These are phyloP conservation scores for Quercus robur DNA, from an alignment of 306 rosid species.

Conservation along the genomic window DNA sequence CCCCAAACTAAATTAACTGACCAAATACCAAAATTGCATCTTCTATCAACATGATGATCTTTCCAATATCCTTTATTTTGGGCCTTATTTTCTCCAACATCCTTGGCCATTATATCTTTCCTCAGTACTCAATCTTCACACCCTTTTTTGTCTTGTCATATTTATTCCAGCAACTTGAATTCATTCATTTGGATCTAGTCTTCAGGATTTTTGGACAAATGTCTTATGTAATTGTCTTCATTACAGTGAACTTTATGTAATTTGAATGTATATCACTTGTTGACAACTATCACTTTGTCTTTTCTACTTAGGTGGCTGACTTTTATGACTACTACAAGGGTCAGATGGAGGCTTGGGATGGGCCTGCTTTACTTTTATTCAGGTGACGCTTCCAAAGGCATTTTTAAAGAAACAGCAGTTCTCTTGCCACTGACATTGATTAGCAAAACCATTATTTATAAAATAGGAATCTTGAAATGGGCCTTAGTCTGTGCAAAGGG, in stretches of 20 bases:
- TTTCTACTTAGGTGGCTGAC: slow-evolving; percentile 62
- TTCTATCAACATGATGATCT: not conserved
- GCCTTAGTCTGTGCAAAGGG: slow-evolving; percentile 4
- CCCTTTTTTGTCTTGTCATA: not conserved
- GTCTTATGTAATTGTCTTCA: not conserved
- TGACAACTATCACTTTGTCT: slow-evolving; percentile 2
- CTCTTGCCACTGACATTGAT: slow-evolving; percentile 5
- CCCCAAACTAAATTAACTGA: not conserved
- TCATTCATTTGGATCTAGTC: not conserved
- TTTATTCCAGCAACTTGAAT: not conserved
- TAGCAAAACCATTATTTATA: not conserved
- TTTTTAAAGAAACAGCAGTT: slow-evolving; percentile 10
- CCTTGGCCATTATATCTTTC: not conserved
- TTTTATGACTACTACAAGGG: slow-evolving; percentile 99
- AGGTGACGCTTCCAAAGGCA: slow-evolving; percentile 45
- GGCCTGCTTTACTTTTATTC: slow-evolving; percentile 97
- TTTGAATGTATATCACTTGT: slow-evolving; percentile 9
- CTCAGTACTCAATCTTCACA: not conserved
- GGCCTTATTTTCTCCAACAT: not conserved
- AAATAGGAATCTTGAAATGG: not conserved
- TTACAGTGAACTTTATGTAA: not conserved
- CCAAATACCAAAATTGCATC: not conserved
- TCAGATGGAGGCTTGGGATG: slow-evolving; percentile 99
- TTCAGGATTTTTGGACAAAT: not conserved
- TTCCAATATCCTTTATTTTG: not conserved